Evolutionary conservation across 2,329 filamentous ascomycete species (phyloP), one percentile per base, ranked within the genome.

Genomic region (Aspergillus caelatus): DNA sequence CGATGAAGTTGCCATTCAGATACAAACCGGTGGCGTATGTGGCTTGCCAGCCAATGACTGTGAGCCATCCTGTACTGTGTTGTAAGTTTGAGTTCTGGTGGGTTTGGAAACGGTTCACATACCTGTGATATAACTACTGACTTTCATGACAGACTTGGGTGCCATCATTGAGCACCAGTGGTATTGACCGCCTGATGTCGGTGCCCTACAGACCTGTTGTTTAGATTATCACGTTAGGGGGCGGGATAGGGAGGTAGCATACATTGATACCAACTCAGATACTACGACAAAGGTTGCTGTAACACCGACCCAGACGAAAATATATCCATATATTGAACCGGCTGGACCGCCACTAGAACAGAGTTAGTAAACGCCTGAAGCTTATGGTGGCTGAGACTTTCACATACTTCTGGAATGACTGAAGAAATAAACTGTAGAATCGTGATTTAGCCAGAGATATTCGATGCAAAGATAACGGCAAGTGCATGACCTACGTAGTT

Each of bases 141-240:
- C 67, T 41, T 75, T 78, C 64, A 76, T 75, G 32, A 57, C 70
- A 6, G 64, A 67, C 6, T 63, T 66, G 9, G 79, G 77, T 8
- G 80, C 78, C 36, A 82, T 74, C 64, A 80, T 77, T 5, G 75
- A 75, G 0, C 76, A 75, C 77, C 78, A 80, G 50, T 80, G 77
- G 39, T 80, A 80, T 62, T 79, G 78, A 3, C 77, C 77, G 23
- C 74, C 74, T 26, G 74, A 71, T 1, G 74, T 77, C 0, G 75
- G 75, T 21, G 71, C 72, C 73, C 74, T 77, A n/a, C 23, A 26
- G 4, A 1, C 8, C 21, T 65, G 21, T 54, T 30, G 19, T 34
- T 48, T 32, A 26, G 16, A 9, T 9, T n/a, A 14, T 41, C 16
- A 0, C 3, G 3, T 7, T 9, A 23, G 9, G 0, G 4, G 2